Conservation (phyloP, 371 early-diverging fungal species). For the Mortierella sp. region DNA sequence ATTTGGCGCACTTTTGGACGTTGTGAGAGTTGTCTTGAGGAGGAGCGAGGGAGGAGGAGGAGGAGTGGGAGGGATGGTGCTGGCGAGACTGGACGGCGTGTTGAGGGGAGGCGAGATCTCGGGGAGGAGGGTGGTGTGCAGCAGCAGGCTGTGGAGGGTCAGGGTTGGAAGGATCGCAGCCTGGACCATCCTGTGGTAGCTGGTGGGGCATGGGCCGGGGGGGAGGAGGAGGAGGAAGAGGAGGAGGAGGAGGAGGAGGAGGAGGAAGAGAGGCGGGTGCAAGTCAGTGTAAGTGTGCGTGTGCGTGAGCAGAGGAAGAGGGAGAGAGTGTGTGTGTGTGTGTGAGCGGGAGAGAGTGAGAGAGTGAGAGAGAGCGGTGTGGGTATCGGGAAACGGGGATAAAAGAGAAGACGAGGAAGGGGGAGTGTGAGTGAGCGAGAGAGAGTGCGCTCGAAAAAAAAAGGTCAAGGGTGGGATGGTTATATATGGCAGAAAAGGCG, state of each 20-base stretch:
- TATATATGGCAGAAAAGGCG: no score
- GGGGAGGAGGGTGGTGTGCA: slow-evolving; percentile 11
- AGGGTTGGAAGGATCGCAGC: slow-evolving; percentile 6
- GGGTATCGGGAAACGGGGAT: no score
- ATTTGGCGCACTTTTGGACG: slow-evolving; percentile 59
- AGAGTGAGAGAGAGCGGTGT: neutral
- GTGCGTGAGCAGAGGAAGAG: no score
- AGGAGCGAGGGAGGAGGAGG: slow-evolving; percentile 26
- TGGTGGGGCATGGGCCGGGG: slow-evolving; percentile 3
- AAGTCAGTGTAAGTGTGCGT: neutral
- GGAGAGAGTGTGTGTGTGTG: neutral
- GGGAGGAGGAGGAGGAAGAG: neutral
- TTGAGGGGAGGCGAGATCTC: slow-evolving; percentile 41
- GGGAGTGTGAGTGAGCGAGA: no score
- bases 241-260: neutral
- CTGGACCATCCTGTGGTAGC: slow-evolving; percentile 20
- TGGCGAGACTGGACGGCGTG: slow-evolving; percentile 38
- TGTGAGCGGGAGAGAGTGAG: no score
- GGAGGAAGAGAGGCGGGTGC: neutral
- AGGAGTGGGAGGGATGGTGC: slow-evolving; percentile 34
- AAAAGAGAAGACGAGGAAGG: no score
- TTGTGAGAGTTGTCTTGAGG: slow-evolving; percentile 31
- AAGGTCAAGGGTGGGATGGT: no score
- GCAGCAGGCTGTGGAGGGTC: slow-evolving; percentile 5
- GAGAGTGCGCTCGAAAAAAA: no score